Percentiles rank a stretch among this genome's conserved stretches.
Conservation (phyloP, 768 basidiomycete species). For the Russula ochroleuca region DNA sequence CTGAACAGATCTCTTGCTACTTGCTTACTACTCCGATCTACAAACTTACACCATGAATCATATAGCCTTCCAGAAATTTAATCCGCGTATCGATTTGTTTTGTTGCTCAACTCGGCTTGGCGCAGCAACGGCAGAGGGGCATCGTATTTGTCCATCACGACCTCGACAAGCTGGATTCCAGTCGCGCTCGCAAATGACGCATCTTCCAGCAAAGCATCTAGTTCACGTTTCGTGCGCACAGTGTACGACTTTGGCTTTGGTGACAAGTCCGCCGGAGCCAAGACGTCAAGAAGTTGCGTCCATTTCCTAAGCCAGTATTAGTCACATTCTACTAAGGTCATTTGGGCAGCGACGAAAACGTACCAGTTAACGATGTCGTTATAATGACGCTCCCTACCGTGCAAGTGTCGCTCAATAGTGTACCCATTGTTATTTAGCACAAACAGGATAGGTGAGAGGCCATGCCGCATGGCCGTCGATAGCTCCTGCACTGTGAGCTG, state of each 20-base stretch:
- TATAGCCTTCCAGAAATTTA: background rate
- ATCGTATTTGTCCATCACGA: constrained; percentile 69
- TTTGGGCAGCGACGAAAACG: constrained; percentile 19
- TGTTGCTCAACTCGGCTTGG: constrained; percentile 52
- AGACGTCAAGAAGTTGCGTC: constrained; percentile 55
- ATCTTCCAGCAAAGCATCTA: constrained; percentile 63
- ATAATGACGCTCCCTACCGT: constrained; percentile 68
- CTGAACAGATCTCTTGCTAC: background rate
- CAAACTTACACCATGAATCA: background rate
- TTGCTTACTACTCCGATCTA: background rate
- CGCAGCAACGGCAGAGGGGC: constrained; percentile 60
- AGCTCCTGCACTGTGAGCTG: constrained; percentile 81
- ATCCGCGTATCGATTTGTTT: constrained; percentile 44
- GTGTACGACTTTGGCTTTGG: constrained; percentile 56
- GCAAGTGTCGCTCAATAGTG: constrained; percentile 79
- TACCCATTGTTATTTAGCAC: constrained; percentile 79
- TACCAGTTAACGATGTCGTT: constrained; percentile 81
- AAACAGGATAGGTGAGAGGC: constrained; percentile 79
- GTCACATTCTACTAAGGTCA: background rate
- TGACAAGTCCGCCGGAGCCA: constrained; percentile 49
- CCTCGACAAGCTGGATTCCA: constrained; percentile 75
- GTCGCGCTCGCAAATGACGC: constrained; percentile 55
- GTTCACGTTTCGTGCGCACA: constrained; percentile 61
- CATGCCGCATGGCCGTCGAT: constrained; percentile 73
- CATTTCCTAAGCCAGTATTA: constrained; percentile 46